Evolutionary conservation across 2,329 filamentous ascomycete genomes (phyloP), one percentile per base, ranked within the genome.

Genomic region (Pseudogymnoascus sp.): DNA sequence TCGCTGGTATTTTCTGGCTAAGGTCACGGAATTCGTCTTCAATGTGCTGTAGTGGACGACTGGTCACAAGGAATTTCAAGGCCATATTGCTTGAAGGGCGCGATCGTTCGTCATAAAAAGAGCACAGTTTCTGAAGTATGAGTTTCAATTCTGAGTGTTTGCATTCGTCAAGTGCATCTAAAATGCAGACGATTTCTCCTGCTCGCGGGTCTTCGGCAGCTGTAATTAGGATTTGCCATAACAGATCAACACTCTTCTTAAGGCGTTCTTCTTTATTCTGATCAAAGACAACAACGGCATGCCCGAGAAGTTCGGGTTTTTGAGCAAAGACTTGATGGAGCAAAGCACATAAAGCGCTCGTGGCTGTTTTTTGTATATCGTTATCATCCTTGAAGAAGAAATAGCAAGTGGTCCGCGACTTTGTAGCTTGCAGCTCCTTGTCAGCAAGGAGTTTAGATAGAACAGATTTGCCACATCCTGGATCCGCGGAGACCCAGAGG

Each of bases 311-410:
- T 16, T 7, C 56, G 1, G 70, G 72, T 5, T 70, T 71, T 4
- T 73, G 65, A 2, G 62, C 65, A 61, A 78, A 75, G 0, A 79
- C 67, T 60, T 79, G 75, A 59, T 78, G 76, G 3, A 79, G 68
- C 7, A 79, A 4, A 1, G 76, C 75, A 59, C 75, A 78, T n/a
- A 78, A 68, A 0, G 75, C 75, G 65, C 75, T 72, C 0, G 64
- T 38, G 24, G 71, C 62, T 1, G 66, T 76, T 35, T 76, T 72
- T 53, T 78, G 76, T 40, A 73, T 70, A 62, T 73, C 65, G 22
- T 61, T 60, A 8, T 63, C 60, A 35, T 76, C 74, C 63, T 78
- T 78, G 67, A 79, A 79, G 63, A 79, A 79, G 63, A 78, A 79
- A 68, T 79, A 79, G 66, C 75, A 78, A 2, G 76, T 69, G 0